phyloP scores from a whole-genome alignment of 345 rosid species.

The Melaleuca quinquenervia region DNA sequence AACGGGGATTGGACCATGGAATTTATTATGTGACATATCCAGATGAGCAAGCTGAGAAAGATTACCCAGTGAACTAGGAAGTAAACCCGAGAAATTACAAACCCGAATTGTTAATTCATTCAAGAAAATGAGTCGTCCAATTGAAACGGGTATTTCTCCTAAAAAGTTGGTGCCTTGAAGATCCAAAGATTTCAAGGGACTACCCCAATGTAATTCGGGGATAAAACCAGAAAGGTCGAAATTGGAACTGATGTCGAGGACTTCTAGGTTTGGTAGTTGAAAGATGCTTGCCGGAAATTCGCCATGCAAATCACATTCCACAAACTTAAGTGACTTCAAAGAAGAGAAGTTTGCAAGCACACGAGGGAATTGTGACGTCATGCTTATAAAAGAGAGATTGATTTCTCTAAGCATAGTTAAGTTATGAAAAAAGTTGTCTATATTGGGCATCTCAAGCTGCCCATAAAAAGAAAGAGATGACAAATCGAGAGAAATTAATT shows the following conservation, averaged over 20 bases:
- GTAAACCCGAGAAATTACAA: neutral
- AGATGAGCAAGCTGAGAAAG: neutral
- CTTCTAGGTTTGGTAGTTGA: neutral
- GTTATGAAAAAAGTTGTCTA: neutral
- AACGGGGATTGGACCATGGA: neutral
- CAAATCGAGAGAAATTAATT: neutral
- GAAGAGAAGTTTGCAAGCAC: neutral
- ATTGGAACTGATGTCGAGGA: rapidly evolving
- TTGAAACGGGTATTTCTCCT: neutral
- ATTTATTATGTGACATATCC: neutral
- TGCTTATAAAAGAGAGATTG: rapidly evolving
- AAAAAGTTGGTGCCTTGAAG: rapidly evolving
- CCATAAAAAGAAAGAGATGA: no score
- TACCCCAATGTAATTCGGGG: neutral
- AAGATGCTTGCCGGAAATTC: neutral
- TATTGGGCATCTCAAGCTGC: neutral
- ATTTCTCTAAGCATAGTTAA: neutral
- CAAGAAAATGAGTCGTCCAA: neutral
- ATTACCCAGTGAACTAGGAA: neutral
- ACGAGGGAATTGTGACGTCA: neutral
- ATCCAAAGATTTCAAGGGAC: neutral
- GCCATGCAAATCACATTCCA: rapidly evolving
- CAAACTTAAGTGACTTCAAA: neutral
- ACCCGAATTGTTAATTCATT: rapidly evolving
- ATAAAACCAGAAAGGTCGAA: neutral